A percentile compares a stretch with the other conserved stretches of the same genome.
Conservation (phyloP, 192 early-diverging fungal genomes). For the Phlyctochytrium bullatum region DNA sequence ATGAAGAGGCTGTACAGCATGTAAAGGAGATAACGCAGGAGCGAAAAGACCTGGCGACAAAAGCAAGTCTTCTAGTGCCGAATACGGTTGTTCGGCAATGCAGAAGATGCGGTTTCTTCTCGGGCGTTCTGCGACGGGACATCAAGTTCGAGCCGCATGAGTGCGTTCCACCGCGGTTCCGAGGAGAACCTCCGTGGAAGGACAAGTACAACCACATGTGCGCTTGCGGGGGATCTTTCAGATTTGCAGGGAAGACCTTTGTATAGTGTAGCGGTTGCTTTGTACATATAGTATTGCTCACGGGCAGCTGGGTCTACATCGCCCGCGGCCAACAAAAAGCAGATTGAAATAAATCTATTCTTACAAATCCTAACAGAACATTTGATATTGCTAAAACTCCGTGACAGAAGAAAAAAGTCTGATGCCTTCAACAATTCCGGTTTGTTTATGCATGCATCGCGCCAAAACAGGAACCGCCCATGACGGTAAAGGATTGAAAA, state of each 20-base stretch:
- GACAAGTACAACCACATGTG: neutral
- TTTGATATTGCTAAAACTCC: too few relatives aligned
- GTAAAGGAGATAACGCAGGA: neutral
- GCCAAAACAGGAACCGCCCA: too few relatives aligned
- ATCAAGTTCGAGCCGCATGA: neutral
- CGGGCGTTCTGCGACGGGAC: neutral
- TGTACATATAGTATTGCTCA: neutral
- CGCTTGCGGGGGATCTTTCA: neutral
- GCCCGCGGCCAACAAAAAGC: too few relatives aligned
- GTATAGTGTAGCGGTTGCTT: too few relatives aligned
- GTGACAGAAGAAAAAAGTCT: too few relatives aligned
- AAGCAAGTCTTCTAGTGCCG: neutral
- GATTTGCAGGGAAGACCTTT: neutral
- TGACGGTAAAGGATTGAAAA: too few relatives aligned
- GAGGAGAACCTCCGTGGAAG: slow-evolving; percentile 2
- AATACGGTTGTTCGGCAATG: neutral
- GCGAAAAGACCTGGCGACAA: neutral
- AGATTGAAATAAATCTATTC: too few relatives aligned
- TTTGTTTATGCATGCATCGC: too few relatives aligned
- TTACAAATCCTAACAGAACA: too few relatives aligned
- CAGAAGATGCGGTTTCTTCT: neutral
- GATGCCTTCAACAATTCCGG: too few relatives aligned
- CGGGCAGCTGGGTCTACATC: neutral
- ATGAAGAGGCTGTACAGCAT: neutral
- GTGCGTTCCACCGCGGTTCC: neutral